Conservation (phyloP, 192 early-diverging fungal species). For the Coemansia sp. region DNA sequence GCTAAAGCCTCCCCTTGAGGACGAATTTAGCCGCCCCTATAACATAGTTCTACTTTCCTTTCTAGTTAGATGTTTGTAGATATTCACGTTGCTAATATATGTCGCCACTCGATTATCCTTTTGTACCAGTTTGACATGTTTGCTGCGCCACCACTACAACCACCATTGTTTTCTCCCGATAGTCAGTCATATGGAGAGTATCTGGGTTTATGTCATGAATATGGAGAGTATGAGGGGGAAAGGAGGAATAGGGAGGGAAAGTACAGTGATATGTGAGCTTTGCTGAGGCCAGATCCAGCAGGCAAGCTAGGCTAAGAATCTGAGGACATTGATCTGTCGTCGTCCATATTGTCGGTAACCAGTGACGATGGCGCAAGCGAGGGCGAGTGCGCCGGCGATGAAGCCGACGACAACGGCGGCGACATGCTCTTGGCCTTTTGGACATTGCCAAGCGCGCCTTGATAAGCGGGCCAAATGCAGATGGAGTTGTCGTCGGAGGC, state of each 20-base stretch:
- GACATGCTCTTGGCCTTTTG: not conserved
- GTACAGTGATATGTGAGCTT: not conserved
- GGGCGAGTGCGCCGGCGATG: conserved; percentile 8
- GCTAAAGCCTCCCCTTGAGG: no score
- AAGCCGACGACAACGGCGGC: not conserved
- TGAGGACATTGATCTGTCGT: conserved; percentile 15
- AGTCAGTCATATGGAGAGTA: not conserved
- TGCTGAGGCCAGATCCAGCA: not conserved
- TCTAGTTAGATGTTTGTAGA: no score
- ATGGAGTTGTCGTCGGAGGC: conserved; percentile 52
- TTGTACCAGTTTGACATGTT: not conserved
- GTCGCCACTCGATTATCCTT: no score
- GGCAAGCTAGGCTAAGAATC: not conserved
- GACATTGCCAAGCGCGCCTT: conserved; percentile 42
- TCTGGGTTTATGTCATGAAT: not conserved
- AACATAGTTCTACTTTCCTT: no score
- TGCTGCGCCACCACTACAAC: not conserved
- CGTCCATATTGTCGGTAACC: not conserved
- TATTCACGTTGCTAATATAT: no score
- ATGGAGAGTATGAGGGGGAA: not conserved
- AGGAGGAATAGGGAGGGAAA: not conserved
- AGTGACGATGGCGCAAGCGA: conserved; percentile 1
- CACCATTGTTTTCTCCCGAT: not conserved
- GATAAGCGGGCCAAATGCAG: conserved; percentile 50
- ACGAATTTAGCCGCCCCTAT: no score